Percentiles rank a stretch among this genome's conserved stretches.
Evolutionary conservation across 371 early-diverging fungal species (phyloP).

Genomic region (Apophysomyces elegans): DNA sequence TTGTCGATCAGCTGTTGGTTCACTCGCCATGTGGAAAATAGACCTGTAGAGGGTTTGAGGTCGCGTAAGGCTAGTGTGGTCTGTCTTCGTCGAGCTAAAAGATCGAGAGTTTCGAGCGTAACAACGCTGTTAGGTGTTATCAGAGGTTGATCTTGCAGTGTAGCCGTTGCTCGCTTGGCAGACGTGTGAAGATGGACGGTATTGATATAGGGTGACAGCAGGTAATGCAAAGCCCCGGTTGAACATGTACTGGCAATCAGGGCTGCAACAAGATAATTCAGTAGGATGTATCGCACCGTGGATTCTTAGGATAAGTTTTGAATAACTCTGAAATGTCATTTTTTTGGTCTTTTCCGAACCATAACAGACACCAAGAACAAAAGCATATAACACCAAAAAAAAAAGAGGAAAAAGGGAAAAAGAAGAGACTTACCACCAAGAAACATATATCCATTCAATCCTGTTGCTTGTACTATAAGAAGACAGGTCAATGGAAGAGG

Average conservation of each 20-base stretch:
- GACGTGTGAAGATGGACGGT: slow-evolving; percentile 33
- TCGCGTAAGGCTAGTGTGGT: slow-evolving; percentile 42
- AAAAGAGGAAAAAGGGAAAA: not conserved
- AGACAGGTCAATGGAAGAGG: not conserved
- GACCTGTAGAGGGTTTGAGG: slow-evolving; percentile 26
- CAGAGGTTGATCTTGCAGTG: slow-evolving; percentile 6
- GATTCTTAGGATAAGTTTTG: slow-evolving; percentile 29
- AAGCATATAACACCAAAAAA: not conserved
- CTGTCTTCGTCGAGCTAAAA: slow-evolving; percentile 33
- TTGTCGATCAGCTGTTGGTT: slow-evolving; percentile 24
- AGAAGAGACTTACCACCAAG: slow-evolving; percentile 34
- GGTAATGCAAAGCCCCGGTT: slow-evolving; percentile 48
- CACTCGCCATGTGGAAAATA: slow-evolving; percentile 45
- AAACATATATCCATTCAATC: slow-evolving; percentile 39
- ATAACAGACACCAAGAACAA: no score
- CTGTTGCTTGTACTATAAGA: slow-evolving; percentile 36
- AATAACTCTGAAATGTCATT: not conserved
- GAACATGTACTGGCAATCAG: slow-evolving; percentile 48
- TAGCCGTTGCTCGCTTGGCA: slow-evolving; percentile 4
- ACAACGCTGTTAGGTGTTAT: slow-evolving; percentile 45
- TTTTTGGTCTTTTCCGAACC: not conserved
- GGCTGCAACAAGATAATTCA: slow-evolving; percentile 37
- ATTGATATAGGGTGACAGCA: slow-evolving; percentile 50
- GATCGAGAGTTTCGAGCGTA: slow-evolving; percentile 47
- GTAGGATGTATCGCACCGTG: slow-evolving; percentile 32